Evolutionary conservation across 805 yeast genomes (phyloP).

Genomic region (Candida peoriensis): DNA sequence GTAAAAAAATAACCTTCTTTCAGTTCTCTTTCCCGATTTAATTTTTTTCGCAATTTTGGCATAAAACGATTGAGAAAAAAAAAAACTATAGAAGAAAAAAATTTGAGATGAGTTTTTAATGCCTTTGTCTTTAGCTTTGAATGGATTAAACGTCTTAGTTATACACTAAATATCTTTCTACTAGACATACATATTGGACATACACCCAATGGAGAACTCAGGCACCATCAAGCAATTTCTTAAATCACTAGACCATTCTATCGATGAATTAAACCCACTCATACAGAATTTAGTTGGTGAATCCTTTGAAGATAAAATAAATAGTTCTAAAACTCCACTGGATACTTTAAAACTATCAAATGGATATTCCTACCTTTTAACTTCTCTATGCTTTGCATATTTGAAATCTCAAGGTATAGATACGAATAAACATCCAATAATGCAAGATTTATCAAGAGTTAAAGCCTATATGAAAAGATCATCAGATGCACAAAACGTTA

Average conservation of each 20-base stretch:
- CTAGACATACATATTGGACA: no score
- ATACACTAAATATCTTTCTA: no score
- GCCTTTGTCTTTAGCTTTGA: no score
- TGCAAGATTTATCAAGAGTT: conserved; percentile 61
- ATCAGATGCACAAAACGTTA: conserved; percentile 24
- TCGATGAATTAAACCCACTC: conserved; percentile 30
- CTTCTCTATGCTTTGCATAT: conserved; percentile 55
- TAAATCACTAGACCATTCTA: conserved; percentile 31
- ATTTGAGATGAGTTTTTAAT: no score
- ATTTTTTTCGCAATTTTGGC: no score
- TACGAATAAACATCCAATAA: conserved; percentile 54
- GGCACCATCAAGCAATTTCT: conserved; percentile 38
- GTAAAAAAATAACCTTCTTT: no score
- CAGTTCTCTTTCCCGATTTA: no score
- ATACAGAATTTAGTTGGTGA: conserved; percentile 33
- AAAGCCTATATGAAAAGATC: conserved; percentile 62
- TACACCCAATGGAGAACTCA: conserved; percentile 46
- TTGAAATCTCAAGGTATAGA: conserved; percentile 55
- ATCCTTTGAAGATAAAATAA: conserved; percentile 34
- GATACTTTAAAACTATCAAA: conserved; percentile 22
- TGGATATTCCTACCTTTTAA: conserved; percentile 43
- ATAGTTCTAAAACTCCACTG: not conserved
- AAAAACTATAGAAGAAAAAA: no score
- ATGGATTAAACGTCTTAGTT: no score
- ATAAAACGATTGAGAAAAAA: no score